These are phyloP conservation scores for Sporothrix pallida DNA, from an alignment of 2,329 filamentous ascomycete genomes.

Conservation along the genomic window DNA sequence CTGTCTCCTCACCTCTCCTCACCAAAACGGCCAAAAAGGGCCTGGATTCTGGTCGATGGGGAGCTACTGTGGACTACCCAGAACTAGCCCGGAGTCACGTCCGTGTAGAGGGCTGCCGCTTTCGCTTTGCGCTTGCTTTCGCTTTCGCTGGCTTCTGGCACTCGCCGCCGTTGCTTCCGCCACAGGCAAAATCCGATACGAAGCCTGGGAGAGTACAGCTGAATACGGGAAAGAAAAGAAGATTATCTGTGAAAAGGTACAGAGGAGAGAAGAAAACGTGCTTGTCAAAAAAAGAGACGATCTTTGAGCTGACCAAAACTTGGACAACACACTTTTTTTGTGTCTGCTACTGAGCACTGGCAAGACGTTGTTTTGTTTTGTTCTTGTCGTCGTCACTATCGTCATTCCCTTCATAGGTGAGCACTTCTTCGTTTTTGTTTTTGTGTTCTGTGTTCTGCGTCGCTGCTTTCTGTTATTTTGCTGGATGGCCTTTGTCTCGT, in stretches of 20 bases:
- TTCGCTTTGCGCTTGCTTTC: background rate
- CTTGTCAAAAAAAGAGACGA: too few relatives aligned
- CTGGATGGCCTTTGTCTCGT: background rate
- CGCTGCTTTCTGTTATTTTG: background rate
- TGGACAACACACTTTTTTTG: background rate
- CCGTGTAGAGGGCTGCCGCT: background rate
- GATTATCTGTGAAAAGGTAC: background rate
- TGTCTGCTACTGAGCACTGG: background rate
- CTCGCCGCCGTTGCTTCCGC: conserved; percentile 16
- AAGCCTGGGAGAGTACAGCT: background rate
- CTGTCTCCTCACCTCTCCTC: background rate
- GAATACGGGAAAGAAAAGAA: background rate
- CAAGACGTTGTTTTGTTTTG: background rate
- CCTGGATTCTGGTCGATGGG: background rate
- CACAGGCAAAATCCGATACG: conserved; percentile 12
- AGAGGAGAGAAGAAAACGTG: too few relatives aligned
- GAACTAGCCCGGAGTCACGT: too few relatives aligned
- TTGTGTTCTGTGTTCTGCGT: background rate
- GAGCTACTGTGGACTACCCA: too few relatives aligned
- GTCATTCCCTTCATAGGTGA: conserved; percentile 16
- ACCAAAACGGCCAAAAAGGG: background rate
- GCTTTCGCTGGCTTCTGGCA: background rate
- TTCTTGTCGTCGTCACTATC: background rate
- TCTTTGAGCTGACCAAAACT: background rate
- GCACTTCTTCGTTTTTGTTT: background rate